Evolutionary conservation across 2,329 filamentous ascomycete species (phyloP).

Genomic region (Fusarium chlamydosporum): DNA sequence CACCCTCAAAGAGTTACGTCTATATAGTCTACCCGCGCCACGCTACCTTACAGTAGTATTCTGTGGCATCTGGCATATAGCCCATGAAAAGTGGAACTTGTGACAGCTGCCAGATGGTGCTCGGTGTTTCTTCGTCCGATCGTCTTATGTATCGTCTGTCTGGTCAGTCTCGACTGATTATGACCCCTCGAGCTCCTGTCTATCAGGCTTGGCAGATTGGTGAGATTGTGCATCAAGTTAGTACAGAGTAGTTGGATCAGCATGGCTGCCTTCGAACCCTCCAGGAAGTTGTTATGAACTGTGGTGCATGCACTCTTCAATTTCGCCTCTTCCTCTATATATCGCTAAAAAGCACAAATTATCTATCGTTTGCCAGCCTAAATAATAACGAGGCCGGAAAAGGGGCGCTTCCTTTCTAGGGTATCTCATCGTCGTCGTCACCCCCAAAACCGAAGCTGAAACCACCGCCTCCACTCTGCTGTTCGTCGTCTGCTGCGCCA

Average conservation of each 20-base stretch:
- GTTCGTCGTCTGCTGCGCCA: constrained; percentile 54
- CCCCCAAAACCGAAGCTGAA: constrained; percentile 71
- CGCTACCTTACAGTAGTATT: no score
- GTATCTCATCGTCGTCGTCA: constrained; percentile 64
- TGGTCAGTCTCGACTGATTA: constrained; percentile 8
- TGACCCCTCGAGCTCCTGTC: background rate
- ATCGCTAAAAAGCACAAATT: constrained; percentile 14
- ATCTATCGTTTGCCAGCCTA: constrained; percentile 8
- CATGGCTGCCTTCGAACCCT: background rate
- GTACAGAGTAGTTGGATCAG: background rate
- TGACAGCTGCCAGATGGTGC: background rate
- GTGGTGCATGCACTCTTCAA: background rate
- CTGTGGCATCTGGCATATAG: background rate
- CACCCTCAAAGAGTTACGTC: background rate
- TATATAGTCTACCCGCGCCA: background rate
- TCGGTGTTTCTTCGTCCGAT: constrained; percentile 2
- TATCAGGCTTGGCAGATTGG: background rate
- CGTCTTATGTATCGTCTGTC: constrained; percentile 7
- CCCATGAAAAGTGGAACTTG: background rate
- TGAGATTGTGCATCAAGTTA: background rate
- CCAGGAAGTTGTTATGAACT: no score
- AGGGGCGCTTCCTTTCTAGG: constrained; percentile 47
- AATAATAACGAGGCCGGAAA: constrained; percentile 11
- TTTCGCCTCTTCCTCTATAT: constrained; percentile 11
- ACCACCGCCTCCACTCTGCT: constrained; percentile 52